Evolutionary conservation across 306 rosid genomes (phyloP).

Genomic region (Dryas octopetala): DNA sequence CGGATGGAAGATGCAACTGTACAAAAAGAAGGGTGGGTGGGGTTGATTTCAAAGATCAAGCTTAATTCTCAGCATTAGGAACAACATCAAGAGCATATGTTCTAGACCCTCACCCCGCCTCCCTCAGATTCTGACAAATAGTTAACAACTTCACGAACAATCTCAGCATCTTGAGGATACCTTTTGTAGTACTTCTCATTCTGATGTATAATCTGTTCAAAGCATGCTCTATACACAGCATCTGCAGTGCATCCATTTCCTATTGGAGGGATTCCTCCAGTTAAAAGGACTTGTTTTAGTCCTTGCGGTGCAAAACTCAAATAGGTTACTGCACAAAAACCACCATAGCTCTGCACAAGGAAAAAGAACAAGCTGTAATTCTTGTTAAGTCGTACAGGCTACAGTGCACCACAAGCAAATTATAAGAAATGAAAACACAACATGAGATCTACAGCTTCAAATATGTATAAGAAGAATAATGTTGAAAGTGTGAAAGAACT

Average conservation of each 20-base stretch:
- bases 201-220: conserved; percentile 61
- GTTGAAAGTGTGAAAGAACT: background rate
- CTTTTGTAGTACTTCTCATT: conserved; percentile 91
- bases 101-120: conserved; percentile 63
- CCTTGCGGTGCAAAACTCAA: conserved; percentile 93
- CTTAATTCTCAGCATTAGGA: conserved; percentile 28
- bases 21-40: conserved; percentile 26
- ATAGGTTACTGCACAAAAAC: conserved; percentile 92
- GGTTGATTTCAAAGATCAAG: conserved; percentile 13
- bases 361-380: conserved; percentile 27
- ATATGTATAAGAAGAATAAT: conserved; percentile 3
- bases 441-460: background rate
- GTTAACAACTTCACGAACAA: conserved; percentile 72
- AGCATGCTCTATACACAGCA: conserved; percentile 68
- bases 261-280: conserved; percentile 95
- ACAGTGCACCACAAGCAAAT: conserved; percentile 21
- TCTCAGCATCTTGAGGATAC: conserved; percentile 80
- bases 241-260: conserved; percentile 79
- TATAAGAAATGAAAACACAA: background rate
- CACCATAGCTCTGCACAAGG: conserved; percentile 78
- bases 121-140: conserved; percentile 69
- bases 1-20: conserved; percentile 88
- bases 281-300: conserved; percentile 74
- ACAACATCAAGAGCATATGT: conserved; percentile 26
- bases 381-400: conserved; percentile 23